These are phyloP conservation scores for Exidia glandulosa DNA, from an alignment of 768 basidiomycete genomes.

Conservation along the genomic window DNA sequence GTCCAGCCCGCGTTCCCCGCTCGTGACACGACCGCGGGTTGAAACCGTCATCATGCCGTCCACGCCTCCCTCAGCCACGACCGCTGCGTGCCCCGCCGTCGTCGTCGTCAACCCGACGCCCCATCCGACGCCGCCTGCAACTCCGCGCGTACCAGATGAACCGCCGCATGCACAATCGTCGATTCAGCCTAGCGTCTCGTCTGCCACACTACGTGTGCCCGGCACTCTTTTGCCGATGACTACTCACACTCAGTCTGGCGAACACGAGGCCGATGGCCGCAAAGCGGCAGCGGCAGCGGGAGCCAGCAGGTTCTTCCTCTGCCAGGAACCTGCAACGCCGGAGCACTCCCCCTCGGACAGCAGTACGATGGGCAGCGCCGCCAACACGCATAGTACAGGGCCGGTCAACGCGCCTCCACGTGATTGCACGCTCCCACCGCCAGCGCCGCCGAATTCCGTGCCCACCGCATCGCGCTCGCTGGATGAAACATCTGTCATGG, in stretches of 20 bases:
- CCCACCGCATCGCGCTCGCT: not conserved
- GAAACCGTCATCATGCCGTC: conserved; percentile 12
- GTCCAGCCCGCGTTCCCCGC: conserved; percentile 35
- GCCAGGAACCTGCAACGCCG: not conserved
- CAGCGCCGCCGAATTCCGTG: not conserved
- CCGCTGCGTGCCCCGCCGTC: conserved; percentile 18
- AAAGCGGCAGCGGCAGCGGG: not conserved
- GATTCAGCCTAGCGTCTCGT: not conserved
- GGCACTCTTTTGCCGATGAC: not conserved
- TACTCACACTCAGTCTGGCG: not conserved
- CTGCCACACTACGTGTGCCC: not conserved
- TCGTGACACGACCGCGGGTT: conserved; percentile 68
- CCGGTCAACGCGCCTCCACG: not conserved
- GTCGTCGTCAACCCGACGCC: conserved; percentile 69
- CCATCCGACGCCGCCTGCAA: conserved; percentile 63
- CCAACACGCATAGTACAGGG: not conserved
- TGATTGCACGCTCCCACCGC: not conserved
- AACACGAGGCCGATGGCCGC: not conserved
- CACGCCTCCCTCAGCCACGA: conserved; percentile 4
- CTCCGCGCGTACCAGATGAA: conserved; percentile 26
- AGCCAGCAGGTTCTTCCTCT: not conserved
- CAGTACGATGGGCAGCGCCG: not conserved
- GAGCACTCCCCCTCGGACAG: not conserved
- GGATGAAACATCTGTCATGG: not conserved
- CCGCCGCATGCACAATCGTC: not conserved